These are phyloP conservation scores for Endothia cerciana DNA, from an alignment of 2,329 filamentous ascomycete species.

Conservation along the genomic window DNA sequence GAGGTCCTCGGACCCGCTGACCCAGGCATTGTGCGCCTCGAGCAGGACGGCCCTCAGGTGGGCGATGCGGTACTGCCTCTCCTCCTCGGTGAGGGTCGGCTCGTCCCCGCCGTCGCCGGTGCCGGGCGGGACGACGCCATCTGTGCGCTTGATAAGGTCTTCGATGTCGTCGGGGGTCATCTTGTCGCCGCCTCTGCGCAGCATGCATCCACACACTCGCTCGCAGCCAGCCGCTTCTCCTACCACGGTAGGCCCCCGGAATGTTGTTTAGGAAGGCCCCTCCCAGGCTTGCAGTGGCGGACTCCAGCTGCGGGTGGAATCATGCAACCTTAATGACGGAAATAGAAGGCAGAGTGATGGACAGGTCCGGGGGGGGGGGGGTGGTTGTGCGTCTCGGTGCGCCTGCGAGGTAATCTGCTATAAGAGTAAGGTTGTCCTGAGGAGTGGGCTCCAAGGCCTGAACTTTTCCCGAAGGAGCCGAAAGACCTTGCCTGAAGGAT, in stretches of 20 bases:
- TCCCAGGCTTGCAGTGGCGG: conserved; percentile 8
- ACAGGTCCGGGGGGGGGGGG: no score
- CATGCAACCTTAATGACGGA: conserved; percentile 24
- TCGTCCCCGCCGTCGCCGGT: conserved; percentile 36
- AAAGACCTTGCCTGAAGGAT: background rate
- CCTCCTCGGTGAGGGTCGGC: conserved; percentile 30
- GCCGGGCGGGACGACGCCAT: conserved; percentile 37
- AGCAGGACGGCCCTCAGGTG: conserved; percentile 44
- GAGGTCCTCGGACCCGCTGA: conserved; percentile 45
- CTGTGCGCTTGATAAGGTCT: conserved; percentile 39
- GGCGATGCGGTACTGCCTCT: conserved; percentile 30
- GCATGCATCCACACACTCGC: conserved; percentile 12
- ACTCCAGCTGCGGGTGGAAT: conserved; percentile 15
- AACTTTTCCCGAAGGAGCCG: conserved; percentile 7
- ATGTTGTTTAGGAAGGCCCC: conserved; percentile 15
- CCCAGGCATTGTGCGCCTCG: conserved; percentile 46
- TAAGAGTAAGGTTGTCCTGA: background rate
- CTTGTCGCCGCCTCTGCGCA: conserved; percentile 18
- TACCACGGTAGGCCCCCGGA: background rate
- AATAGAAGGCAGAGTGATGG: conserved; percentile 11
- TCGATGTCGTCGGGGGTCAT: conserved; percentile 45
- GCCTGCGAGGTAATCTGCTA: conserved; percentile 8
- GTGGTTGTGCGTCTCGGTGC: conserved; percentile 3
- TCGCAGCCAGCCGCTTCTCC: background rate
- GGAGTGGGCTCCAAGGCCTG: background rate